These are phyloP conservation scores for Debaryomyces sp. DNA, from an alignment of 1,139 yeast genomes.

Conservation along the genomic window DNA sequence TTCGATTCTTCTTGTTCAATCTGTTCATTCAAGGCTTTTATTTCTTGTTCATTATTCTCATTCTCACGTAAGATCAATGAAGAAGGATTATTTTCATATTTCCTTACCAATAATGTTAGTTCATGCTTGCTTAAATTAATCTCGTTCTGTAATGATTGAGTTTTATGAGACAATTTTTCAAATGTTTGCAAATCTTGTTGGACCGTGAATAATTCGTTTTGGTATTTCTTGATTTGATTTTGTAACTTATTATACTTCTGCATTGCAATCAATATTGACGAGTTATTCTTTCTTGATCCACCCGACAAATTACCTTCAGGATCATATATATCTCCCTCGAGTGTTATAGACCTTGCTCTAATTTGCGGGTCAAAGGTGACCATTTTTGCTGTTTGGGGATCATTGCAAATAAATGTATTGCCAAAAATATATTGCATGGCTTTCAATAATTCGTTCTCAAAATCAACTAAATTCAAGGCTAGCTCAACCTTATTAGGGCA, in stretches of 20 bases:
- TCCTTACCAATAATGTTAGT: slow-evolving; percentile 60
- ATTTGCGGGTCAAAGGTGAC: slow-evolving; percentile 86
- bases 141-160: slow-evolving; percentile 65
- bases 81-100: slow-evolving; percentile 63
- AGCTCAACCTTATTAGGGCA: slow-evolving; percentile 87
- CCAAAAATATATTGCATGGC: slow-evolving; percentile 97
- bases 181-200: slow-evolving; percentile 46
- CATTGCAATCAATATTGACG: slow-evolving; percentile 64
- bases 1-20: slow-evolving; percentile 37
- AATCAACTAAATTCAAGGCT: slow-evolving; percentile 80
- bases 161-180: slow-evolving; percentile 49
- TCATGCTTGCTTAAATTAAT: slow-evolving; percentile 71
- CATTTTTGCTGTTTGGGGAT: slow-evolving; percentile 83
- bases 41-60: slow-evolving; percentile 51
- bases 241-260: slow-evolving; percentile 66
- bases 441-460: slow-evolving; percentile 63
- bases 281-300: slow-evolving; percentile 72
- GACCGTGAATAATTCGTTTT: slow-evolving; percentile 42
- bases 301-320: slow-evolving; percentile 97
- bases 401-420: slow-evolving; percentile 78
- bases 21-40: slow-evolving; percentile 43
- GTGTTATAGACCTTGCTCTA: slow-evolving; percentile 82
- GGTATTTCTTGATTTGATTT: slow-evolving; percentile 38
- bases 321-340: slow-evolving; percentile 93
- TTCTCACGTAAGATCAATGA: slow-evolving; percentile 55